A percentile compares a stretch with the other conserved stretches of the same genome.
phyloP scores from a whole-genome alignment of 2,329 filamentous ascomycete species.

The Biscogniauxia mediterranea region DNA sequence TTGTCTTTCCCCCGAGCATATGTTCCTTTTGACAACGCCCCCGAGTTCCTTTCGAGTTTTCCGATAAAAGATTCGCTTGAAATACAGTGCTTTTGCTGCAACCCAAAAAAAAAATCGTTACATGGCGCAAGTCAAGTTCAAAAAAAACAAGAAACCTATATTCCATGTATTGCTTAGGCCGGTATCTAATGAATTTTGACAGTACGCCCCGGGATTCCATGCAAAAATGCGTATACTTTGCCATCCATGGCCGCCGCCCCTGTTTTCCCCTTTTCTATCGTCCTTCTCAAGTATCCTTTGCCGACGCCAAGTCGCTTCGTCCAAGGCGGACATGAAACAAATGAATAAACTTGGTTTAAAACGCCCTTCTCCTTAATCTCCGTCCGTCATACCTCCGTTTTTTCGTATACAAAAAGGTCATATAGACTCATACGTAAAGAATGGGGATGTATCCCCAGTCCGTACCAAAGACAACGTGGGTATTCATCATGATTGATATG shows the following conservation, averaged over 20 bases:
- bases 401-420: background rate
- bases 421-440: background rate
- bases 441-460: background rate
- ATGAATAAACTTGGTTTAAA: background rate
- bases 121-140: too few relatives aligned
- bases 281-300: background rate
- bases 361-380: background rate
- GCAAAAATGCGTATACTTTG: conserved; percentile 26
- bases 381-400: background rate
- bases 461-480: background rate
- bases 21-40: too few relatives aligned
- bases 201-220: conserved; percentile 19
- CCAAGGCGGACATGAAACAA: background rate
- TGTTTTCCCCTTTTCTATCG: conserved; percentile 6
- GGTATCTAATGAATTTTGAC: background rate
- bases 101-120: too few relatives aligned
- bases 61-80: background rate
- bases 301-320: background rate
- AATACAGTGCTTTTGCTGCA: background rate
- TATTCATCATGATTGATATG: background rate
- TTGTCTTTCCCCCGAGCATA: too few relatives aligned
- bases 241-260: conserved; percentile 15
- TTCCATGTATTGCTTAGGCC: background rate
- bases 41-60: too few relatives aligned
- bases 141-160: background rate